Evolutionary conservation across 768 basidiomycete genomes (phyloP).

Genomic region (Grammothele lineata): DNA sequence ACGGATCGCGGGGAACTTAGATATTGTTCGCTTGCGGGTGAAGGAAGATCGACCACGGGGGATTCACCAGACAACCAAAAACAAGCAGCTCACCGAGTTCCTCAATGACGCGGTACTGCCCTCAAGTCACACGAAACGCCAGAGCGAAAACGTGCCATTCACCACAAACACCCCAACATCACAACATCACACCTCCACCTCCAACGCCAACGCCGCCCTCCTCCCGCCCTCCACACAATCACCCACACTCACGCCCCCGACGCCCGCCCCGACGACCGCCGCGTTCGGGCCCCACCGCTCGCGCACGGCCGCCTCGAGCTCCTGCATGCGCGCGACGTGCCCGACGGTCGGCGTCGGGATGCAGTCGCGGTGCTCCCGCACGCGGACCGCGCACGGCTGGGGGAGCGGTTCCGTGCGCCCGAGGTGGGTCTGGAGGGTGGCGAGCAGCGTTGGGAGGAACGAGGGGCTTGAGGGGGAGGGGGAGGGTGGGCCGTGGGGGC

Average conservation of each 20-base stretch:
- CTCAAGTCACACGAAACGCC: no score
- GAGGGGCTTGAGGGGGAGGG: constrained; percentile 41
- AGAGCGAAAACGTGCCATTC: no score
- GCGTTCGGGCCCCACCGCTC: constrained; percentile 42
- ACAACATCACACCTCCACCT: no score
- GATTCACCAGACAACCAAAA: no score
- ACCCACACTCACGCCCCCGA: constrained; percentile 81
- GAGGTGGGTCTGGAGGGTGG: constrained; percentile 22
- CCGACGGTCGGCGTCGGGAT: constrained; percentile 79
- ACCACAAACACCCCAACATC: no score
- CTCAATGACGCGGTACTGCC: no score
- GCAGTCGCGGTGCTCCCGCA: constrained; percentile 56
- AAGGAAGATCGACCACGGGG: no score
- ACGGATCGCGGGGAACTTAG: no score
- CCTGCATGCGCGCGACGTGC: constrained; percentile 64
- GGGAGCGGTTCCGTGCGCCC: constrained; percentile 32
- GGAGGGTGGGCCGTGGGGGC: constrained; percentile 45
- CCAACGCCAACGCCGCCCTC: constrained; percentile 30
- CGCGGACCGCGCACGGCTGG: constrained; percentile 47
- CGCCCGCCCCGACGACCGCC: constrained; percentile 78
- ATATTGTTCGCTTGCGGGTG: no score
- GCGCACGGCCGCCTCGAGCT: constrained; percentile 43
- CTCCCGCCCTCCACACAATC: constrained; percentile 81
- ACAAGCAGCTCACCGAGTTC: no score
- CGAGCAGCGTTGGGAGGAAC: constrained; percentile 25